These are phyloP conservation scores for Lanzia echinophila DNA, from an alignment of 2,329 filamentous ascomycete species.

Conservation along the genomic window DNA sequence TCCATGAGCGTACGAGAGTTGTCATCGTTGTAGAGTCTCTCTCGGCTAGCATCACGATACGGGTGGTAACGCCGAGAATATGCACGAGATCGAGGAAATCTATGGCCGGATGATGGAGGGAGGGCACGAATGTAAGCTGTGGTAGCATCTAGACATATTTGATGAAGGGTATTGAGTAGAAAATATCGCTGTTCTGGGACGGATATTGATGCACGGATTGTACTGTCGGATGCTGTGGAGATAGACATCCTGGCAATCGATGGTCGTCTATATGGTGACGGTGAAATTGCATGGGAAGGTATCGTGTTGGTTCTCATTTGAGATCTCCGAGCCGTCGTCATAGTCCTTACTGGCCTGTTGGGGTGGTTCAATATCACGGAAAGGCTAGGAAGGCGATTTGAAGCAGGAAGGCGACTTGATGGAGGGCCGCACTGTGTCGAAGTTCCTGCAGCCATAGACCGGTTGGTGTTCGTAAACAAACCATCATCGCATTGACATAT, in stretches of 20 bases:
- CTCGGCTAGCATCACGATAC: constrained; percentile 9
- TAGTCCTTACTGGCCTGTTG: not conserved
- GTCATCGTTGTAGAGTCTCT: constrained; percentile 3
- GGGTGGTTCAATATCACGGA: constrained; percentile 3
- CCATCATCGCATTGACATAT: too few relatives aligned
- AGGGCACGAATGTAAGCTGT: constrained; percentile 8
- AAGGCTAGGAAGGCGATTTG: constrained; percentile 1
- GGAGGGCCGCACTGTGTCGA: too few relatives aligned
- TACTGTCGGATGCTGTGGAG: constrained; percentile 8
- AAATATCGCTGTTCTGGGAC: constrained; percentile 12
- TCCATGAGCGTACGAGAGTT: constrained; percentile 17
- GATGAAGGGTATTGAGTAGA: constrained; percentile 16
- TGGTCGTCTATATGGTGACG: not conserved
- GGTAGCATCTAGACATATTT: constrained; percentile 17
- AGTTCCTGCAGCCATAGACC: too few relatives aligned
- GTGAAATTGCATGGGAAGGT: not conserved
- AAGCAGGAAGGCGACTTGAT: not conserved
- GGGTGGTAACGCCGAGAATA: not conserved
- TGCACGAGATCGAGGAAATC: not conserved
- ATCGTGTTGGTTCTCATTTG: not conserved
- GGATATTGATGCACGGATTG: constrained; percentile 3
- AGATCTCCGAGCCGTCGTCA: not conserved
- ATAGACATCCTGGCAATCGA: constrained; percentile 1
- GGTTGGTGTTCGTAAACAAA: too few relatives aligned
- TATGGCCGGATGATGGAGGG: not conserved